Evolutionary conservation across 371 early-diverging fungal species (phyloP).

Genomic region (Fennellomyces sp.): DNA sequence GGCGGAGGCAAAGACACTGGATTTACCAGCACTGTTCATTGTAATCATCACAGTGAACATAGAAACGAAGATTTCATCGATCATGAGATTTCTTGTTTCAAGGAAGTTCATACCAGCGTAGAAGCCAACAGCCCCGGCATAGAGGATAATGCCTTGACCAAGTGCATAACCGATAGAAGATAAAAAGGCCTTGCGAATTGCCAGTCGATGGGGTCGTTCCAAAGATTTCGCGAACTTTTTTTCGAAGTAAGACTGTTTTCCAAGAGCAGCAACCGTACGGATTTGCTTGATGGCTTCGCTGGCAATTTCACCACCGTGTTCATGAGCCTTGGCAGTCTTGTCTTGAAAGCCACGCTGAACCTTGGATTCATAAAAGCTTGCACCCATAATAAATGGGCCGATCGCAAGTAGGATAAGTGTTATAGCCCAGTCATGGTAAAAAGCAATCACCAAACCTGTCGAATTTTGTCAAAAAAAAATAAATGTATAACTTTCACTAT

Average conservation of each 20-base stretch:
- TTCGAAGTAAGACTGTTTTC: conserved; percentile 74
- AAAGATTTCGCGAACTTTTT: conserved; percentile 60
- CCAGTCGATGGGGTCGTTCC: conserved; percentile 66
- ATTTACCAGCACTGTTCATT: conserved; percentile 66
- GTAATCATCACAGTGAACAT: conserved; percentile 76
- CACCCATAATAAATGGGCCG: conserved; percentile 53
- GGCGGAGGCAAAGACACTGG: conserved; percentile 58
- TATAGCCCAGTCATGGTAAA: conserved; percentile 57
- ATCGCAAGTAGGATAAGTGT: conserved; percentile 58
- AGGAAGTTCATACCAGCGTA: conserved; percentile 59
- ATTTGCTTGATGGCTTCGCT: conserved; percentile 87
- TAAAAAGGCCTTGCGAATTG: conserved; percentile 57
- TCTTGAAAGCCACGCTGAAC: conserved; percentile 56
- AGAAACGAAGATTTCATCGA: conserved; percentile 56
- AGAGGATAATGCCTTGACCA: conserved; percentile 66
- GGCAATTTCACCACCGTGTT: conserved; percentile 72
- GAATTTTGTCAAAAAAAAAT: no score
- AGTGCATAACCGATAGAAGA: conserved; percentile 69
- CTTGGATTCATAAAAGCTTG: conserved; percentile 41
- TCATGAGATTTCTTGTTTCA: conserved; percentile 26
- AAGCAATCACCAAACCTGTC: conserved; percentile 53
- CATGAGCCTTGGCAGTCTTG: conserved; percentile 67
- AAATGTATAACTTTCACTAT: no score
- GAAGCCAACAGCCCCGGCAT: conserved; percentile 62
- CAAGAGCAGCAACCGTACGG: conserved; percentile 84